Evolutionary conservation across 1,139 yeast genomes (phyloP).

Genomic region (Saccharomyces hybrid): DNA sequence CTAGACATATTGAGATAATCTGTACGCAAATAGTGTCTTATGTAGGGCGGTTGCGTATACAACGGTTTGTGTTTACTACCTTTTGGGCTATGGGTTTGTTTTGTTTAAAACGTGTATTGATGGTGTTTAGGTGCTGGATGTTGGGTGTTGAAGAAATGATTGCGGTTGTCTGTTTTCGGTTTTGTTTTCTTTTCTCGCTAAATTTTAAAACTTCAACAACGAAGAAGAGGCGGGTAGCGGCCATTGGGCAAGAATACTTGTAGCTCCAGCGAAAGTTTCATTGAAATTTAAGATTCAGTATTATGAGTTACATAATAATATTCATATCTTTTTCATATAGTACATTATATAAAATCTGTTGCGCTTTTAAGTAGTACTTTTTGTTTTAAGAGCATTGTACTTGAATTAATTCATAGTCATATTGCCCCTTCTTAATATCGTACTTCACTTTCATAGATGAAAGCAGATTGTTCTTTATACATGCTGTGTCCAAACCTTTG

Average conservation of each 20-base stretch:
- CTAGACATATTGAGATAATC: not conserved
- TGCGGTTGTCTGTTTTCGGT: not conserved
- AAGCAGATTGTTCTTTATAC: slow-evolving; percentile 66
- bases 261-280: not conserved
- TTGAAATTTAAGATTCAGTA: not conserved
- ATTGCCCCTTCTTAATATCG: slow-evolving; percentile 5
- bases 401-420: slow-evolving; percentile 11
- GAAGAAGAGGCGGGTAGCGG: not conserved
- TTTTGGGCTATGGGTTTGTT: slow-evolving; percentile 3
- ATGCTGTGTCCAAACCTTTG: slow-evolving; percentile 75
- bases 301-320: not conserved
- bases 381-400: slow-evolving; percentile 8
- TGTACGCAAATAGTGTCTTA: not conserved
- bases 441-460: slow-evolving; percentile 41
- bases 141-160: slow-evolving; percentile 4
- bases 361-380: not conserved
- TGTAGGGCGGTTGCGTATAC: not conserved
- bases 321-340: not conserved
- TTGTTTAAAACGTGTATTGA: slow-evolving; percentile 9
- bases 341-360: slow-evolving; percentile 3
- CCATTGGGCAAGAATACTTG: not conserved
- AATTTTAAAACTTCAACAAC: slow-evolving; percentile 1
- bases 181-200: slow-evolving; percentile 6
- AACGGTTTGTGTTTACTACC: not conserved
- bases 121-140: slow-evolving; percentile 19